Conservation (phyloP, 352 stramenopile genomes). For the Phytophthora pisi region DNA sequence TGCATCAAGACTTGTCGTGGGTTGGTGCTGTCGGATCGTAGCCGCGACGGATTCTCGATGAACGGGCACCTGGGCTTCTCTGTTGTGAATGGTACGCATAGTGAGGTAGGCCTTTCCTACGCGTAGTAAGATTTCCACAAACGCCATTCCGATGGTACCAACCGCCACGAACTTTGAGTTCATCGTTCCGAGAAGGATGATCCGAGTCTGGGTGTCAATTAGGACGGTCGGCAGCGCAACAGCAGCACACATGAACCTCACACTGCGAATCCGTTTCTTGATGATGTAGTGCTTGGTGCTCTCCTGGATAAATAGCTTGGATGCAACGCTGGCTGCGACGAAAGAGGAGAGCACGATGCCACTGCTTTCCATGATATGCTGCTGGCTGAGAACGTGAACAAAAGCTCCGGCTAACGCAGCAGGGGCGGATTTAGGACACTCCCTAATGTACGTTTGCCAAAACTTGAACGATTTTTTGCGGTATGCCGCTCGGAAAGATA, state of each 20-base stretch:
- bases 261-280: slow-evolving; percentile 30
- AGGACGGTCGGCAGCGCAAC: slow-evolving; percentile 47
- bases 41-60: neutral
- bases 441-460: slow-evolving; percentile 19
- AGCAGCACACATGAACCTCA: slow-evolving; percentile 37
- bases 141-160: slow-evolving; percentile 36
- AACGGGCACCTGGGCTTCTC: slow-evolving; percentile 4
- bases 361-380: slow-evolving; percentile 12
- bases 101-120: slow-evolving; percentile 29
- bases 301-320: slow-evolving; percentile 38
- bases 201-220: slow-evolving; percentile 47
- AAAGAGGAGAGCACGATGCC: slow-evolving; percentile 16
- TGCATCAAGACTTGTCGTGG: neutral
- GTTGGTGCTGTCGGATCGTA: neutral
- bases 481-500: neutral
- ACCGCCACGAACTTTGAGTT: slow-evolving; percentile 17
- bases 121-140: slow-evolving; percentile 37
- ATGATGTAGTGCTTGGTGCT: slow-evolving; percentile 32
- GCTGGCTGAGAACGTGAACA: slow-evolving; percentile 29
- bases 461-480: slow-evolving; percentile 6
- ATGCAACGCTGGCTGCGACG: slow-evolving; percentile 16
- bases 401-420: slow-evolving; percentile 25
- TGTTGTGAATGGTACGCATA: slow-evolving; percentile 16
- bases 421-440: slow-evolving; percentile 21
- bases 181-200: slow-evolving; percentile 39